Evolutionary conservation across 352 stramenopile genomes (phyloP), one percentile per base, ranked within the genome.

Genomic region (Plasmopara viticola): DNA sequence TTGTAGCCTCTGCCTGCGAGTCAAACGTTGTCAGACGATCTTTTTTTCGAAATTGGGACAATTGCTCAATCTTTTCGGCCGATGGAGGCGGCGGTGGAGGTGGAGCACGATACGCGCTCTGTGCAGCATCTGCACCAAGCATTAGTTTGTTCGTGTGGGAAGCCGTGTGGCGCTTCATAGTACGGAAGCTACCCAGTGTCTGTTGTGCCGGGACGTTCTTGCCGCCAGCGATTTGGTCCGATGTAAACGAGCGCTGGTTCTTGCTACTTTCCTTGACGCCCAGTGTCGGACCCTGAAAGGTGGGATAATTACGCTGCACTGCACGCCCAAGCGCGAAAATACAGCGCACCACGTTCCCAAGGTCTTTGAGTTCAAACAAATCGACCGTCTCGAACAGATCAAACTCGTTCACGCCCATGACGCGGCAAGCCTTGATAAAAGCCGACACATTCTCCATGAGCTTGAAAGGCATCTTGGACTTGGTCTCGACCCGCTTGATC

Each of bases 381-480:
- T 96, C 86, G 14, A 93, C 81, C 0, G 87, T 96, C 66, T 94
- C 84, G 56, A 96, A 96, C 33, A 94, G 57, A 53, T 95, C 85
- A 60, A 86, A 90, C 68, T 96, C 87, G 58, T 74, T 76, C n/a
- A 96, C 83, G 42, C 86, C 86, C 48, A 96, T 85, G 29, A 66
- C 64, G 45, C 85, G 81, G 49, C 85, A 95, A 12, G 76, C 86
- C 52, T 79, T 77, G 52, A 96, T 54, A 56, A 95, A 96, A 17
- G 66, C 63, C 44, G 81, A 87, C 35, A 96, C 84, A 55, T 96
- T 95, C 60, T 96, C 87, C 86, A 96, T 95, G 49, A 94, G 79
- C 74, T 95, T 95, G 70, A 97, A 97, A 12, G 86, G 78, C 78
- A 96, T 89, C 51, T 74, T 88, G 14, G 84, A 95, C 55, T 90